Evolutionary conservation across 768 basidiomycete species (phyloP).

Genomic region (Calvatia gigantea): DNA sequence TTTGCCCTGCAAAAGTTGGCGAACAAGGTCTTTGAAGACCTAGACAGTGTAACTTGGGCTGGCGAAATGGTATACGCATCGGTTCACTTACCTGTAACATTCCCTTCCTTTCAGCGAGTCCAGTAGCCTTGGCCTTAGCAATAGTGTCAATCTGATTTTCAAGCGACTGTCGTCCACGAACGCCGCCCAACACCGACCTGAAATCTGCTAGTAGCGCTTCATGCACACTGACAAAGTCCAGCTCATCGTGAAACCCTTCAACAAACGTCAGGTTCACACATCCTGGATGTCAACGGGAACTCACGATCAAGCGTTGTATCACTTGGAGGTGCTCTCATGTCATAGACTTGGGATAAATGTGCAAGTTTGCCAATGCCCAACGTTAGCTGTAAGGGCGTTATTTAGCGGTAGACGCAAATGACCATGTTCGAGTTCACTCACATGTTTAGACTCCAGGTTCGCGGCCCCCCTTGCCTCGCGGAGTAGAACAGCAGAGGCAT

Average conservation of each 20-base stretch:
- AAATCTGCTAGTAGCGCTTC: conserved; percentile 65
- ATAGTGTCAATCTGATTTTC: conserved; percentile 70
- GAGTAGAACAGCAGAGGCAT: conserved; percentile 62
- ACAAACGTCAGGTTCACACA: conserved; percentile 8
- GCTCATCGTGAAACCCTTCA: conserved; percentile 77
- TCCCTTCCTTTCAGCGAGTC: conserved; percentile 43
- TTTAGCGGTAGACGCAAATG: conserved; percentile 14
- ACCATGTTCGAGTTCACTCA: conserved; percentile 30
- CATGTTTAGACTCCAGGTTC: conserved; percentile 74
- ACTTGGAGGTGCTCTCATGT: conserved; percentile 41
- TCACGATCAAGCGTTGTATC: conserved; percentile 56
- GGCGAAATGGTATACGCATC: not conserved
- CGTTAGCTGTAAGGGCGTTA: conserved; percentile 57
- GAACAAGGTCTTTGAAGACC: conserved; percentile 70
- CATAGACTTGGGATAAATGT: conserved; percentile 76
- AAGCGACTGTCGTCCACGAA: conserved; percentile 58
- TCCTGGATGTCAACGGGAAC: conserved; percentile 11
- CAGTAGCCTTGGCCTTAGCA: conserved; percentile 48
- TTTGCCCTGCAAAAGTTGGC: conserved; percentile 69
- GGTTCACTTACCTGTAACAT: conserved; percentile 43
- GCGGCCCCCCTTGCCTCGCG: conserved; percentile 53
- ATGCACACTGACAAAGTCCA: conserved; percentile 88
- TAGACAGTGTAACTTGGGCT: conserved; percentile 20
- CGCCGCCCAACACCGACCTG: conserved; percentile 38
- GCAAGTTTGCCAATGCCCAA: conserved; percentile 88